phyloP scores from a whole-genome alignment of 129 eudicot species.

The Artemisia annua region DNA sequence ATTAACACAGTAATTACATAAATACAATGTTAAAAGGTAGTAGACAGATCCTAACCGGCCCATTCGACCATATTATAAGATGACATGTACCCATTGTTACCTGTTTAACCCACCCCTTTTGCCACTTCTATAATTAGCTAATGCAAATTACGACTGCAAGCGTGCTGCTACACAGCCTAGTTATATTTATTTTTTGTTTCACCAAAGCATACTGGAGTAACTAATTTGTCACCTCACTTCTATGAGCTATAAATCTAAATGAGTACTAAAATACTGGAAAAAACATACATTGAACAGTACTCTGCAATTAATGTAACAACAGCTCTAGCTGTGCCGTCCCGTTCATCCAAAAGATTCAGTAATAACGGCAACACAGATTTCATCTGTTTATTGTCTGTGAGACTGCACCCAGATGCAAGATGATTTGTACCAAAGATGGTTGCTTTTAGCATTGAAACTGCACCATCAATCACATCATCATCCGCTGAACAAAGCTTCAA shows the following conservation, averaged over 20 bases:
- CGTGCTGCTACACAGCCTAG: too few relatives aligned
- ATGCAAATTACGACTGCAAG: too few relatives aligned
- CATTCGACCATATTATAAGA: not conserved
- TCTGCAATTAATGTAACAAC: conserved; percentile 73
- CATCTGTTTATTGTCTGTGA: conserved; percentile 51
- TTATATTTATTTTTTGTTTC: not conserved
- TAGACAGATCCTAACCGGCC: not conserved
- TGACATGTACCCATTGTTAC: too few relatives aligned
- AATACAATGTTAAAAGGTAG: not conserved
- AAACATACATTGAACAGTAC: conserved; percentile 64
- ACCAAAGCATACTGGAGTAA: not conserved
- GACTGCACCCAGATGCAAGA: conserved; percentile 41
- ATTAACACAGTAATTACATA: not conserved
- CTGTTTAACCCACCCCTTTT: too few relatives aligned
- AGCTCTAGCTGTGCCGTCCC: conserved; percentile 80
- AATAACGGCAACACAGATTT: conserved; percentile 54
- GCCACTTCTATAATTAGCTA: too few relatives aligned
- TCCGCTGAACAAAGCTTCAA: conserved; percentile 64
- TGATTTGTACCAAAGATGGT: conserved; percentile 54
- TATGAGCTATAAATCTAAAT: not conserved
- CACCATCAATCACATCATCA: conserved; percentile 69
- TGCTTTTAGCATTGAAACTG: conserved; percentile 64
- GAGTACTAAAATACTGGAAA: conserved; percentile 6
- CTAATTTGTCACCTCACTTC: not conserved
- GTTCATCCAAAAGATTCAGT: conserved; percentile 69